A percentile compares a stretch with the other conserved stretches of the same genome.
phyloP scores from a whole-genome alignment of 2,329 filamentous ascomycete species.

The Aureobasidium subglaciale region DNA sequence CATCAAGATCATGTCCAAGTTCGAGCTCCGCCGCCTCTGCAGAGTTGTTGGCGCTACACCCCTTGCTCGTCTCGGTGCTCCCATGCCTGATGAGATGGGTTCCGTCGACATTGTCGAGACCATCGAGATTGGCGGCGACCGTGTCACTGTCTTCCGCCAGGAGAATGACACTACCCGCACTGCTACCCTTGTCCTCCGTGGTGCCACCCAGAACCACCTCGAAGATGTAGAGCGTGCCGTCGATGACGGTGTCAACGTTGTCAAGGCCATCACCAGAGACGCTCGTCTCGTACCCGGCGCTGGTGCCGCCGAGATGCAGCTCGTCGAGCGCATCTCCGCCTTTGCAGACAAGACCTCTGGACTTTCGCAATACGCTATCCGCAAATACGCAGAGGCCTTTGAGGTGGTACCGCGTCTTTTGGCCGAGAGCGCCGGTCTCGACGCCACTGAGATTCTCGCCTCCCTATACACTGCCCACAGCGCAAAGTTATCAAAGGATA shows the following conservation, averaged over 20 bases:
- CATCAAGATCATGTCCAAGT: conserved; percentile 97
- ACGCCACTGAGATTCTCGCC: conserved; percentile 93
- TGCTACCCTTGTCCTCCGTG: conserved; percentile 86
- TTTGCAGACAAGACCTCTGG: conserved; percentile 90
- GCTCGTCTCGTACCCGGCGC: conserved; percentile 85
- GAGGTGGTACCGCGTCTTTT: conserved; percentile 92
- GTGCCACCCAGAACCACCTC: conserved; percentile 95
- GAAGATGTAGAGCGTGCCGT: conserved; percentile 96
- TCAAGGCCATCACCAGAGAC: conserved; percentile 96
- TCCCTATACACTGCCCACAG: conserved; percentile 82
- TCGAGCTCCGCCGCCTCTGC: conserved; percentile 90
- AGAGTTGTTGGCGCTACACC: conserved; percentile 94
- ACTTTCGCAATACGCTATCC: conserved; percentile 90
- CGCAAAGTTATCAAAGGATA: conserved; percentile 43
- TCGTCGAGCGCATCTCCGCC: conserved; percentile 84
- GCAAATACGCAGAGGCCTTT: conserved; percentile 95
- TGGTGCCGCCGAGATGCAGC: conserved; percentile 87
- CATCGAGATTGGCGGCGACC: conserved; percentile 92
- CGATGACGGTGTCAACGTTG: conserved; percentile 95
- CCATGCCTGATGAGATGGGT: conserved; percentile 99
- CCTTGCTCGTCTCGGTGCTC: conserved; percentile 88
- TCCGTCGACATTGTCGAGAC: conserved; percentile 92
- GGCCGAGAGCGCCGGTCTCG: conserved; percentile 88
- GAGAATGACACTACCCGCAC: conserved; percentile 89
- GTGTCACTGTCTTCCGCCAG: conserved; percentile 96